Evolutionary conservation across 371 early-diverging fungal species (phyloP).

Genomic region (Rhizopus stolonifer): DNA sequence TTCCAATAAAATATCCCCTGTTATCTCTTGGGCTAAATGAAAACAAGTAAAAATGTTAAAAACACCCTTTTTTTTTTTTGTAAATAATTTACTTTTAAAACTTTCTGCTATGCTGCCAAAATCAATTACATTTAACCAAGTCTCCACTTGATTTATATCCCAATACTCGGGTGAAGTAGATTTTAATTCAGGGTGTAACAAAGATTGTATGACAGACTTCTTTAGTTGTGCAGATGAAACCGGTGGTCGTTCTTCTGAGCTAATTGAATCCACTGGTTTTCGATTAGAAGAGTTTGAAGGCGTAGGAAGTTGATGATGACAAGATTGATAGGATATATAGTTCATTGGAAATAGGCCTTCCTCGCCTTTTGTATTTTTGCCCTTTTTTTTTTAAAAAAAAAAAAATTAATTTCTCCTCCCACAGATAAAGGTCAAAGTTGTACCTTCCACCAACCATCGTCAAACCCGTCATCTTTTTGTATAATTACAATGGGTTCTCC

Average conservation of each 20-base stretch:
- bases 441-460: conserved; percentile 91
- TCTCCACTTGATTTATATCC: conserved; percentile 60
- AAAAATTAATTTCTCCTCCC: not conserved
- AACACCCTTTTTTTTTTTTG: not conserved
- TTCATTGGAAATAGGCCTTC: conserved; percentile 72
- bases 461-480: conserved; percentile 76
- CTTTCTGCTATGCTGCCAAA: conserved; percentile 50
- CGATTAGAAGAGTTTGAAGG: not conserved
- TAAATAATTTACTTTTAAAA: conserved; percentile 55
- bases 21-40: conserved; percentile 63
- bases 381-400: conserved; percentile 24
- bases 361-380: conserved; percentile 53
- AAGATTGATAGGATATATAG: conserved; percentile 32
- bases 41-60: not conserved
- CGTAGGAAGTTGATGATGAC: not conserved
- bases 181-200: conserved; percentile 12
- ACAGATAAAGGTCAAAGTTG: not conserved
- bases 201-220: conserved; percentile 11
- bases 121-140: conserved; percentile 59
- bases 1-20: conserved; percentile 65
- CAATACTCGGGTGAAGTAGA: conserved; percentile 41
- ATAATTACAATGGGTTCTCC: conserved; percentile 75
- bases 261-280: not conserved
- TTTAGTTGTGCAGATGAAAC: not conserved
- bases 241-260: not conserved